Conservation (phyloP, 768 basidiomycete species). For the Russula abietina region DNA sequence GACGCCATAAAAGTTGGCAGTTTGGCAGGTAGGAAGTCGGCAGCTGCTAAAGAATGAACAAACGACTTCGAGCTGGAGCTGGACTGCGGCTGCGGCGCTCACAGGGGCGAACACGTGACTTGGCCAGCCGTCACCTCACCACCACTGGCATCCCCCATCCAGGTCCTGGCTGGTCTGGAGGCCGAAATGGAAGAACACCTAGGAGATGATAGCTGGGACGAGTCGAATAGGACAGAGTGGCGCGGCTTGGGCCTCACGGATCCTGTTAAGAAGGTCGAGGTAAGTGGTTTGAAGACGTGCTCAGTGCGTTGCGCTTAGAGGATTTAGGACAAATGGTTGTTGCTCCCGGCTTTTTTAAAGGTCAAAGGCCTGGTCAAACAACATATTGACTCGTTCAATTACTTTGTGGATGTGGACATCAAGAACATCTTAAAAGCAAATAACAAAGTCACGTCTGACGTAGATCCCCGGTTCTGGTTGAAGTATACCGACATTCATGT, state of each 20-base stretch:
- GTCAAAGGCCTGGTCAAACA: slow-evolving; percentile 99
- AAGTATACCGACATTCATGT: slow-evolving; percentile 95
- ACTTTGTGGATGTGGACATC: slow-evolving; percentile 95
- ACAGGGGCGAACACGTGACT: background rate
- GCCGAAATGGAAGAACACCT: background rate
- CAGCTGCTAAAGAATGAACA: too few relatives aligned
- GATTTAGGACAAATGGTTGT: slow-evolving; percentile 92
- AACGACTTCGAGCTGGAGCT: too few relatives aligned
- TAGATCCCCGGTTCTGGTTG: slow-evolving; percentile 94
- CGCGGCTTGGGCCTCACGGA: slow-evolving; percentile 78
- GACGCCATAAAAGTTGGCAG: slow-evolving; percentile 15
- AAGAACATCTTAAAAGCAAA: slow-evolving; percentile 95
- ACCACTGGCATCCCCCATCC: too few relatives aligned
- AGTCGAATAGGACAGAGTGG: slow-evolving; percentile 53
- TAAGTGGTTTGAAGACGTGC: slow-evolving; percentile 34
- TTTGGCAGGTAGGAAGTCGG: too few relatives aligned
- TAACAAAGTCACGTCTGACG: slow-evolving; percentile 90
- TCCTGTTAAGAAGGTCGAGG: slow-evolving; percentile 87
- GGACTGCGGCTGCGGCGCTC: background rate
- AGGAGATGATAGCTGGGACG: slow-evolving; percentile 52
- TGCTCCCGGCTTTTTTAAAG: slow-evolving; percentile 92
- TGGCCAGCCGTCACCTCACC: too few relatives aligned
- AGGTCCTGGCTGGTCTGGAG: background rate
- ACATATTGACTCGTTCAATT: slow-evolving; percentile 98
- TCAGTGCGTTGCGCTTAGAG: background rate